These are phyloP conservation scores for Karstenula rhodostoma DNA, from an alignment of 2,329 filamentous ascomycete genomes.

Conservation along the genomic window DNA sequence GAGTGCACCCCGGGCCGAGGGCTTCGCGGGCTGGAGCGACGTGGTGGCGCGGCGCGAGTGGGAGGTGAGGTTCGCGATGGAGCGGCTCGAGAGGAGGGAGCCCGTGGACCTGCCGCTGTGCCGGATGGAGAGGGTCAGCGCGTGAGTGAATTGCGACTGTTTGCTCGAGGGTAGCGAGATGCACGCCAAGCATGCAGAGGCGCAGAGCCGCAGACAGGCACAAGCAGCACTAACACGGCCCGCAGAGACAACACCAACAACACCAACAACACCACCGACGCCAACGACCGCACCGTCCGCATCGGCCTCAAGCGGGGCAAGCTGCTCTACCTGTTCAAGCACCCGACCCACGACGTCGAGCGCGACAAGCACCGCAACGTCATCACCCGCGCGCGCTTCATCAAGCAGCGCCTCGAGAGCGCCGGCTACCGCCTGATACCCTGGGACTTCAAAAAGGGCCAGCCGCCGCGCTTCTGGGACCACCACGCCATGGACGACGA, in stretches of 20 bases:
- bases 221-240: conserved; percentile 17
- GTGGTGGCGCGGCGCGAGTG: conserved; percentile 31
- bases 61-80: conserved; percentile 30
- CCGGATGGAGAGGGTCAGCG: conserved; percentile 29
- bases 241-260: too few species aligned
- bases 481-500: conserved; percentile 57
- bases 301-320: conserved; percentile 33
- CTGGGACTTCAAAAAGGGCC: conserved; percentile 36
- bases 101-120: conserved; percentile 30
- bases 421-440: conserved; percentile 32
- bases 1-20: conserved; percentile 23
- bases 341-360: conserved; percentile 32
- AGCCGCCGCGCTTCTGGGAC: conserved; percentile 33
- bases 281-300: conserved; percentile 24
- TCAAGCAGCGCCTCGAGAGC: conserved; percentile 29
- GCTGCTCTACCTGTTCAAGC: conserved; percentile 34
- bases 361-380: conserved; percentile 39
- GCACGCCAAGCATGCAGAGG: conserved; percentile 26
- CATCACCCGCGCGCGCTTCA: conserved; percentile 34
- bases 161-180: background rate
- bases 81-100: conserved; percentile 28
- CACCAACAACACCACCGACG: too few species aligned
- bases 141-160: conserved; percentile 29
- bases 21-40: conserved; percentile 28
- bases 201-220: conserved; percentile 36